A percentile compares a stretch with the other conserved stretches of the same genome.
Evolutionary conservation across 768 basidiomycete species (phyloP).

Genomic region (Calocybe indica): DNA sequence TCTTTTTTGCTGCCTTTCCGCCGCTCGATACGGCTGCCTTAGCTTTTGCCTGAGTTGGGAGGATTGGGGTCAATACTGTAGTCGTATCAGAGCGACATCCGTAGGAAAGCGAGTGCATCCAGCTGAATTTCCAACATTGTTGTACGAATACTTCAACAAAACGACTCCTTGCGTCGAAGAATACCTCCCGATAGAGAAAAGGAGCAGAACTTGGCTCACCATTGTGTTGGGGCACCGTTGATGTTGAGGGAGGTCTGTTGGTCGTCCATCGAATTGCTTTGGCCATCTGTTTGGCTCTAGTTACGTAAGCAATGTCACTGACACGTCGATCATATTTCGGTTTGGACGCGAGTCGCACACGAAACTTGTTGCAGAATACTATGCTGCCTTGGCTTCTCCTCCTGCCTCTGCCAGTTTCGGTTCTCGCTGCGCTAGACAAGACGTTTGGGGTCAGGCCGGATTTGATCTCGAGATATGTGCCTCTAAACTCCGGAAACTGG

Average conservation of each 20-base stretch:
- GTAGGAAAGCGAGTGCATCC: constrained; percentile 29
- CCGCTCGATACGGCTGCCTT: constrained; percentile 73
- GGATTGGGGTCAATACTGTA: constrained; percentile 15
- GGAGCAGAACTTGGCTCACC: constrained; percentile 27
- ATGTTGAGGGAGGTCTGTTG: constrained; percentile 24
- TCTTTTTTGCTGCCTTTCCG: constrained; percentile 95
- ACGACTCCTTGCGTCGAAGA: neutral
- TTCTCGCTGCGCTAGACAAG: constrained; percentile 38
- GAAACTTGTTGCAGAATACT: constrained; percentile 5
- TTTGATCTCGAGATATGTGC: constrained; percentile 49
- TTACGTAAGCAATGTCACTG: constrained; percentile 25
- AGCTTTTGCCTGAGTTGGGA: constrained; percentile 51
- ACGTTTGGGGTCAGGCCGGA: constrained; percentile 54
- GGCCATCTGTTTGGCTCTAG: constrained; percentile 23
- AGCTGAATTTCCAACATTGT: constrained; percentile 12
- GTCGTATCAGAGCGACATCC: constrained; percentile 25
- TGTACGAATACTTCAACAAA: neutral
- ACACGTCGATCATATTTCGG: constrained; percentile 27
- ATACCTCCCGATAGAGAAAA: constrained; percentile 2
- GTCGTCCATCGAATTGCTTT: constrained; percentile 13
- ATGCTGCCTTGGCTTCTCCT: constrained; percentile 49
- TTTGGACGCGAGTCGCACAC: neutral
- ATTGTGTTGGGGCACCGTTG: constrained; percentile 37
- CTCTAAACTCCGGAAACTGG: constrained; percentile 55
- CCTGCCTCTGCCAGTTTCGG: constrained; percentile 28